Evolutionary conservation across 2,329 filamentous ascomycete genomes (phyloP), one percentile per base, ranked within the genome.

Genomic region (Aspergillus pseudoterreus): DNA sequence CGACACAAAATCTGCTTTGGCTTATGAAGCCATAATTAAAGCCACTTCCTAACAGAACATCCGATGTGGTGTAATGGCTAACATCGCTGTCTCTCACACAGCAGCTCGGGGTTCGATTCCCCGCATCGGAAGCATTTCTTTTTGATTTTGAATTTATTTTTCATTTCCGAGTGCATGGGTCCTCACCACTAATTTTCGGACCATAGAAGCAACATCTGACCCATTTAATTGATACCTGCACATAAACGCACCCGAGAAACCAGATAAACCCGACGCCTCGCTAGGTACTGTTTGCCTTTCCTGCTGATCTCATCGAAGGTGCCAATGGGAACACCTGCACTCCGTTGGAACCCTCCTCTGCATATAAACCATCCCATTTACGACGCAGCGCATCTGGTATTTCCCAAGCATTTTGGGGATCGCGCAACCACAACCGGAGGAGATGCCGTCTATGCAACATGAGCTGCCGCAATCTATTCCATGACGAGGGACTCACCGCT

Each of bases 361-460:
- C 35, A n/a, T 46, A 46, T 14, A 46, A 9, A 36, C 11, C n/a
- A 33, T 46, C 32, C 44, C 44, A 46, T 12, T 33, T 32, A 14
- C 4, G 27, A 21, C 32, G 44, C 33, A 46, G 30, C 19, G 15
- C n/a, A 17, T 27, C 32, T 6, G 74, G 75, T 9, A 65, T 74
- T 11, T 65, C 52, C 75, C 74, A 78, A 1, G 66, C 69, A 53
- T 69, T 57, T 50, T 75, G 71, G 4, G 69, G 65, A 54, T 78
- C 73, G 24, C 72, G 64, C 50, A 76, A 59, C 74, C 74, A 77
- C n/a, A 77, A 59, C 10, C 74, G 59, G 4, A 78, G 53, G 6
- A 76, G 54, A 63, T 77, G 75, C 12, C 75, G 66, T 47, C 65
- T 47, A 3, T 0, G 2, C 19, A 17, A 5, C 14, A 38, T 35